phyloP scores from a whole-genome alignment of 2,329 filamentous ascomycete species.

The Davidsoniella australis region DNA sequence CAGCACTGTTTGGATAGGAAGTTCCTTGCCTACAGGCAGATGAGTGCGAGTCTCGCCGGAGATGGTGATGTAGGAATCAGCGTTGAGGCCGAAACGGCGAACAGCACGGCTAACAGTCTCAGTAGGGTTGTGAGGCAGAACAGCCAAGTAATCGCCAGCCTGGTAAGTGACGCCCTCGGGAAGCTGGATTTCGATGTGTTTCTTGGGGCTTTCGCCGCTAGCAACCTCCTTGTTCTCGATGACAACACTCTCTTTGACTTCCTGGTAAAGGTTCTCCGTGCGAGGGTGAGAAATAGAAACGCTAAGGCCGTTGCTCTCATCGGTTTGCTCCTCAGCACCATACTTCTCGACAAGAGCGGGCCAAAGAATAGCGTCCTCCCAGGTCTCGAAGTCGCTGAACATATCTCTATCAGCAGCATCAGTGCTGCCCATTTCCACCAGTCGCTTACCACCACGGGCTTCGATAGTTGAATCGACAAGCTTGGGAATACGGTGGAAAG shows the following conservation, averaged over 20 bases:
- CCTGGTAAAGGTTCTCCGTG: constrained; percentile 41
- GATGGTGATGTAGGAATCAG: constrained; percentile 51
- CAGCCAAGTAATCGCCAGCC: constrained; percentile 59
- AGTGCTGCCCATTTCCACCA: constrained; percentile 33
- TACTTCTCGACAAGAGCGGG: constrained; percentile 31
- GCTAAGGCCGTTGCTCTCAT: constrained; percentile 17
- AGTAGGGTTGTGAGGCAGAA: constrained; percentile 53
- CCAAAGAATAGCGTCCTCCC: constrained; percentile 42
- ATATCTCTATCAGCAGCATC: constrained; percentile 48
- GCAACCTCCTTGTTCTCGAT: constrained; percentile 35
- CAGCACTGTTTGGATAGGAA: constrained; percentile 47
- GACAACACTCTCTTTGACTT: constrained; percentile 45
- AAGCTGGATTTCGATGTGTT: constrained; percentile 49
- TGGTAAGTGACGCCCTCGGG: constrained; percentile 49
- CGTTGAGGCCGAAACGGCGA: constrained; percentile 46
- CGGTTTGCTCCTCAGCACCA: constrained; percentile 26
- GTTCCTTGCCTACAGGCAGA: constrained; percentile 36
- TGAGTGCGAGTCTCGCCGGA: constrained; percentile 31
- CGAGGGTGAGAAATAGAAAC: constrained; percentile 37
- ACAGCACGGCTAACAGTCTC: constrained; percentile 45
- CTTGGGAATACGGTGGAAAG: constrained; percentile 51
- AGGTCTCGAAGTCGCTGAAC: constrained; percentile 49
- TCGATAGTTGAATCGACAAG: constrained; percentile 38
- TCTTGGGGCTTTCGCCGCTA: constrained; percentile 37
- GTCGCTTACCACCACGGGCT: constrained; percentile 19